These are phyloP conservation scores for Yarrowia porcina DNA, from an alignment of 805 yeast genomes.

Conservation along the genomic window DNA sequence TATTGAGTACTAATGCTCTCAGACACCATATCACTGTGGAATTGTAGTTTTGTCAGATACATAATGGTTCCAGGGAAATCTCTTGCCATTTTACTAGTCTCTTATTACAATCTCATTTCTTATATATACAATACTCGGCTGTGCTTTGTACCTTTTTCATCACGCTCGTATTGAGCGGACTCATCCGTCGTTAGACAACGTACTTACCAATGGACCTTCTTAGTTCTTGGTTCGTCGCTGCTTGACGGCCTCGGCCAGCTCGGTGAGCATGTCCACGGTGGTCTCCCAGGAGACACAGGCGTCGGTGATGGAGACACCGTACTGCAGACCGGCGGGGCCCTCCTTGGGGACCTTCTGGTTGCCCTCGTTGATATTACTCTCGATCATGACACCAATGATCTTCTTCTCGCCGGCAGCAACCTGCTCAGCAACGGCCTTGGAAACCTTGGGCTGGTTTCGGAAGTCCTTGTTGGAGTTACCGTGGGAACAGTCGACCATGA, in stretches of 20 bases:
- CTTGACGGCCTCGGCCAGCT: slow-evolving; percentile 78
- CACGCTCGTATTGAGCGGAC: slow-evolving; percentile 12
- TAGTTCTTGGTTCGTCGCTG: slow-evolving; percentile 49
- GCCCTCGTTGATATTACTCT: slow-evolving; percentile 87
- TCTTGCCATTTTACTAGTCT: too few relatives aligned
- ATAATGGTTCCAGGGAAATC: too few relatives aligned
- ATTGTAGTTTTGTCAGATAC: too few relatives aligned
- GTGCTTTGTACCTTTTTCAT: not conserved
- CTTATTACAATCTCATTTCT: too few relatives aligned
- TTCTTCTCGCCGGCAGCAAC: slow-evolving; percentile 72
- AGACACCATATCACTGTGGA: too few relatives aligned
- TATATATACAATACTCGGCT: slow-evolving; percentile 6
- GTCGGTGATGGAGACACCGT: slow-evolving; percentile 96
- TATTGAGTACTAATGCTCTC: too few relatives aligned
- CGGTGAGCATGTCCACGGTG: slow-evolving; percentile 74
- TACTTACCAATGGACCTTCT: too few relatives aligned
- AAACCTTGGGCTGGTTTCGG: slow-evolving; percentile 94
- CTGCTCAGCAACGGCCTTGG: slow-evolving; percentile 76
- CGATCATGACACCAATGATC: slow-evolving; percentile 94
- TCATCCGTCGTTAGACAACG: too few relatives aligned
- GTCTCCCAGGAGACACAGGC: slow-evolving; percentile 93
- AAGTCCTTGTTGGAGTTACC: slow-evolving; percentile 94
- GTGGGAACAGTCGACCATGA: slow-evolving; percentile 98
- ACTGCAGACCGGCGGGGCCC: slow-evolving; percentile 62
- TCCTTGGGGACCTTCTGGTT: slow-evolving; percentile 74